Base-by-base conservation (phyloP, 2,329 filamentous ascomycete species). In the Macrophomina tecta region DNA sequence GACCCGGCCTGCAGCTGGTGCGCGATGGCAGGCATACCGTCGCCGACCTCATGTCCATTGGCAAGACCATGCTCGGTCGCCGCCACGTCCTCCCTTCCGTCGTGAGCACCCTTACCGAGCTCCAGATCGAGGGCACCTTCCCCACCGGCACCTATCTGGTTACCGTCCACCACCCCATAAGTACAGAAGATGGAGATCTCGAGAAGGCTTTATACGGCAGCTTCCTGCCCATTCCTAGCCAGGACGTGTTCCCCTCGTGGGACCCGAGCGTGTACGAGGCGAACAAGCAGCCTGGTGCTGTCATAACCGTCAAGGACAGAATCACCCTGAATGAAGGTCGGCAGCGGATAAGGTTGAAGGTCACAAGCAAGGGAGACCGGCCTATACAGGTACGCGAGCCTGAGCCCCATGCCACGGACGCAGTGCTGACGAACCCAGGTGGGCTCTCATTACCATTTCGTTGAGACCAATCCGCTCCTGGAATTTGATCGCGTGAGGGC, bases 41-140 rank as follows among this genome's bases (percentile, higher is more conserved):
- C 64, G 90, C 94, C 46, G 93, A 97, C 78, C 91, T 98, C 76
- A 98, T 98, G 94, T 84, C 88, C 69, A 87, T 97, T 70, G 94
- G 94, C 72, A 89, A 92, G 73, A 94, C 91, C 65, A 94, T 98
- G 90, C 91, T 98, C 2, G 94, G 94, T 70, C 91, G 94, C 9
- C 91, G 94, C 40, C 94, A 98, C 79, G 94, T 98, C 68, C 84
- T 93, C 51, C 93, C 94, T 28, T 89, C 90, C 11, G 94, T 97
- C 30, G 87, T 90, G 68, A 85, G 87, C 49, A 93, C 92, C 3
- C 87, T 98, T 51, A 85, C 87, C 67, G 91, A 97, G 81, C 87
- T 98, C 72, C 93, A 96, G 84, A 91, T 98, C 70, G 94, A 98
- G 80, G 94, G 94, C 68, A 98, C 94, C 1, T 98, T 98, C 76